A percentile compares a stretch with the other conserved stretches of the same genome.
phyloP scores from a whole-genome alignment of 208 protist genomes.

The Crithidia bombi region DNA sequence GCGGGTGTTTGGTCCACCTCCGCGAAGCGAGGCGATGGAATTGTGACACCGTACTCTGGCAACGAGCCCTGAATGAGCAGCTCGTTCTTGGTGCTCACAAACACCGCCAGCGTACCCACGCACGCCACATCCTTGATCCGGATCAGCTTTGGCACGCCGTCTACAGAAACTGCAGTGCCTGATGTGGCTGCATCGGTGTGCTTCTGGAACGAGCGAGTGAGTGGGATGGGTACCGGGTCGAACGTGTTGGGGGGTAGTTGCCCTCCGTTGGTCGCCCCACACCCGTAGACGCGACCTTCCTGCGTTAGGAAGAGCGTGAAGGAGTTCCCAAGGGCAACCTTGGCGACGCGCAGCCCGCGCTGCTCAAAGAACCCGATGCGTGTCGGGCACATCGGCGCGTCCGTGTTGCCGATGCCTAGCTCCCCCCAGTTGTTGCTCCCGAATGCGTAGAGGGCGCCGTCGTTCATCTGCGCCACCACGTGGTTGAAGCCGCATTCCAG shows the following conservation, averaged over 20 bases:
- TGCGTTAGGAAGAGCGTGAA: conserved; percentile 73
- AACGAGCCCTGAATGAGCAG: conserved; percentile 69
- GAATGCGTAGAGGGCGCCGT: conserved; percentile 57
- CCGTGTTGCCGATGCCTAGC: conserved; percentile 63
- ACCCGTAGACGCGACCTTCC: conserved; percentile 72
- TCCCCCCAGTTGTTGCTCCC: conserved; percentile 84
- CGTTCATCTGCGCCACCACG: conserved; percentile 45
- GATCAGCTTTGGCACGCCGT: conserved; percentile 45
- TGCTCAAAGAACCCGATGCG: conserved; percentile 58
- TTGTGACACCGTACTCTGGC: conserved; percentile 60
- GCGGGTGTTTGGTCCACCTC: conserved; percentile 49
- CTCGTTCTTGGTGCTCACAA: conserved; percentile 60
- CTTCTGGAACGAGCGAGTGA: conserved; percentile 53
- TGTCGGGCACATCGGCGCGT: conserved; percentile 60
- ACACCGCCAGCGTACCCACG: conserved; percentile 52
- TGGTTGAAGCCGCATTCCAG: conserved; percentile 72
- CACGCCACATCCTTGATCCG: conserved; percentile 71
- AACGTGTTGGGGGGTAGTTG: conserved; percentile 71
- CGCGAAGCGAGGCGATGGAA: conserved; percentile 59
- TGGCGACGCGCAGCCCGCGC: conserved; percentile 43
- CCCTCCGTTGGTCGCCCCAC: conserved; percentile 65
- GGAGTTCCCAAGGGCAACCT: conserved; percentile 65
- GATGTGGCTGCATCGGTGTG: neutral
- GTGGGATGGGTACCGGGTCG: conserved; percentile 63
- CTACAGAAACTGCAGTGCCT: neutral